Conservation (phyloP, 805 yeast species). For the Candida yuanshanica region DNA sequence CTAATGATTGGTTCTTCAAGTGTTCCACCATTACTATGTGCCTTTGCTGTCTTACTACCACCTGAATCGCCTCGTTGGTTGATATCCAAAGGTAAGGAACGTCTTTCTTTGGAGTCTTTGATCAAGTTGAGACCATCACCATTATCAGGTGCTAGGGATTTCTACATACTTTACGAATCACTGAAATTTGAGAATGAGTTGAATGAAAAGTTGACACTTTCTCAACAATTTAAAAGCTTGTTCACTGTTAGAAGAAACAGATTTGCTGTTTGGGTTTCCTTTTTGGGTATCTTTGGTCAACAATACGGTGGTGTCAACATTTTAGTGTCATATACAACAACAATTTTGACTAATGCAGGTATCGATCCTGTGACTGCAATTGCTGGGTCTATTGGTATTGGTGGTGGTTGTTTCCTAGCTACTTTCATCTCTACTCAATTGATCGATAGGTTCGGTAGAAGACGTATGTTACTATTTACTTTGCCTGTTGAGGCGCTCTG, state of each 20-base stretch:
- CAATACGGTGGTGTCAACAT: slow-evolving; percentile 52
- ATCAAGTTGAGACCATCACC: slow-evolving; percentile 35
- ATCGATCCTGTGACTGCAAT: slow-evolving; percentile 38
- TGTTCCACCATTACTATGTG: slow-evolving; percentile 51
- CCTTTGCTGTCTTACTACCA: slow-evolving; percentile 45
- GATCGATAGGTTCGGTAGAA: slow-evolving; percentile 45
- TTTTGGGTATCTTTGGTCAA: slow-evolving; percentile 47
- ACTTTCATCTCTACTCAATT: slow-evolving; percentile 45
- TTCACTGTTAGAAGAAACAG: slow-evolving; percentile 43
- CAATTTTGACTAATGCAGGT: slow-evolving; percentile 41
- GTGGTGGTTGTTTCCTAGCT: slow-evolving; percentile 41
- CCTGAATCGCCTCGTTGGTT: slow-evolving; percentile 74
- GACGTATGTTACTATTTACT: slow-evolving; percentile 47
- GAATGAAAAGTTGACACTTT: slow-evolving; percentile 30
- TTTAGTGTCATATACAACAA: slow-evolving; percentile 45
- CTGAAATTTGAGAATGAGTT: slow-evolving; percentile 42
- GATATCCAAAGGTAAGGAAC: slow-evolving; percentile 44
- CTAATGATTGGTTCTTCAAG: slow-evolving; percentile 61
- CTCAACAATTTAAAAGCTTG: slow-evolving; percentile 34
- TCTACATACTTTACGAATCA: slow-evolving; percentile 51
- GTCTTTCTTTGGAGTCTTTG: slow-evolving; percentile 47
- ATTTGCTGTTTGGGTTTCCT: slow-evolving; percentile 45
- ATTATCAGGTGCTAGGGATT: slow-evolving; percentile 44
- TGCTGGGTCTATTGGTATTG: slow-evolving; percentile 44
- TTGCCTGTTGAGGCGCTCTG: slow-evolving; percentile 55